Base-by-base conservation (phyloP, 139 green algal genomes). In the Coccomyxa sp. region DNA sequence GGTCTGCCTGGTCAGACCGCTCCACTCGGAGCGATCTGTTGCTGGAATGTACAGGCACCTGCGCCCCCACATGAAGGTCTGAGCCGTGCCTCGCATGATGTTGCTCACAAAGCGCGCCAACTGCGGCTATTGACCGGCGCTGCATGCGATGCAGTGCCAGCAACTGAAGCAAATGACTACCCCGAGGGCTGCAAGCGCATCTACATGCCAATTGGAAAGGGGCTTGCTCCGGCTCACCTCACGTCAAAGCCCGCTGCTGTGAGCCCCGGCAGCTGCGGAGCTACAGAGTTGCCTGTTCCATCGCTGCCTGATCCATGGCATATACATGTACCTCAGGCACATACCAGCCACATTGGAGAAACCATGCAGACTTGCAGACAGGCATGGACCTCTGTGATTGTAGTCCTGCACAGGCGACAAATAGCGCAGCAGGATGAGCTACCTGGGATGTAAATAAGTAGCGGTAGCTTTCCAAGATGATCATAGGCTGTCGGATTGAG, bases 241-340 rank as follows among this genome's bases (percentile, higher is more conserved):
- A 91, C 81, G 58, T 93, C 87, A 75, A 83, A 93, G 0, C 87
- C 86, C 7, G 82, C 68, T 8, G 27, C 50, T 0, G 80, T 31
- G 41, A 94, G 70, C 0, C 73, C 55, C 6, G 74, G 75, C 18
- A 93, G 36, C 73, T 94, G 90, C 0, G 88, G 82, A 14, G 83
- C 54, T 37, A 94, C 88, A 10, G 87, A 79, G 55, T 89, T 85
- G 4, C 88, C 90, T 10, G 88, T 94, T 64, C 90, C 90, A 78
- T 94, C 90, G n/a, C 83, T 90, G 31, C 90, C 88, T 87, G 84
- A 36, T n/a, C n/a, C n/a, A n/a, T n/a, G n/a, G n/a, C n/a, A n/a
- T n/a, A n/a, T n/a, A n/a, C n/a, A n/a, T n/a, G n/a, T n/a, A n/a
- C n/a, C n/a, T n/a, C n/a, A n/a, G n/a, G n/a, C n/a, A n/a, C 39